Base-by-base conservation (phyloP, 2,329 filamentous ascomycete genomes). In the Pestalotiopsis sp. region DNA sequence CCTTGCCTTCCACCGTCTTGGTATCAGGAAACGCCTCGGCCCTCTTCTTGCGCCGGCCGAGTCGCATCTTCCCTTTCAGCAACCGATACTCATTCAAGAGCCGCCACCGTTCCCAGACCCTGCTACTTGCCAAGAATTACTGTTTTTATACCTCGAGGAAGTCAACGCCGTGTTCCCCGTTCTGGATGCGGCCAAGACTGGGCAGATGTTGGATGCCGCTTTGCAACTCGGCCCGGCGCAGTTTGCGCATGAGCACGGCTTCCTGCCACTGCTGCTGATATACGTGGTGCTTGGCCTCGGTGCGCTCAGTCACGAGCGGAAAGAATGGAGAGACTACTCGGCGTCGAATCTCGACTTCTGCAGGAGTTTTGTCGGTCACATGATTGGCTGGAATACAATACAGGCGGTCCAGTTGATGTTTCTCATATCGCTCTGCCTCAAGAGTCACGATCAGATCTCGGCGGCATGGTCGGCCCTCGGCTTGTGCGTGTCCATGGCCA, bases 121-220 rank as follows among this genome's bases (percentile, higher is more conserved):
- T 4, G 63, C 56, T 14, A 61, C 27, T 23, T 66, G 62, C 58
- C 39, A 64, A 14, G 31, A 56, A 14, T 36, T 67, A 36, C 4
- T 70, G 12, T 49, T 23, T 23, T 36, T 57, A 2, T 68, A 70
- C 20, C 63, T 68, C 12, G 56, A 58, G n/a, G 45, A 59, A 2
- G 58, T 68, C 63, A 68, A 70, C n/a, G 23, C 64, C 3, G 58
- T 68, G 13, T 70, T 66, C 17, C 68, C 68, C 7, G 25, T 70
- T 2, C 14, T 68, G 36, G 66, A 70, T 4, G n/a, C 49, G 11
- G 45, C 14, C 14, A 17, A 57, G 9, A 56, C 49, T 4, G 36
- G 60, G 5, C 52, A 38, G 58, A 61, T 63, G 23, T 25, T 41
- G 5, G 49, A 63, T 45, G 14, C 56, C 3, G 38, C 63, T 6